phyloP scores from a whole-genome alignment of 805 yeast species.

The Cyberlindnera euphorbiiphila region DNA sequence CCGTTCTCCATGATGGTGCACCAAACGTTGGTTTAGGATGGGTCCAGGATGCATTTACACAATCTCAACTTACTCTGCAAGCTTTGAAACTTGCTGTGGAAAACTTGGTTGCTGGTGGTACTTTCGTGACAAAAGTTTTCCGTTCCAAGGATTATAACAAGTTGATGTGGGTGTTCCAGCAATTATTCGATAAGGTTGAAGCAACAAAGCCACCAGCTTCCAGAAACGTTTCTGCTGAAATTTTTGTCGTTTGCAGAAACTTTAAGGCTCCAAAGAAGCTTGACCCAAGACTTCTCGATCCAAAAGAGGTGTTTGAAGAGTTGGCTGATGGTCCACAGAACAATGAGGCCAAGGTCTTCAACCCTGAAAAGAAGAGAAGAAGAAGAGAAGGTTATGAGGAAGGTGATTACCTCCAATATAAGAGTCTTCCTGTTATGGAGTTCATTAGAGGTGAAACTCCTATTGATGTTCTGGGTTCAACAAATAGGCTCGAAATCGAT shows the following conservation, averaged over 20 bases:
- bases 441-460: conserved; percentile 82
- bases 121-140: conserved; percentile 94
- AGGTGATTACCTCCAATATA: conserved; percentile 73
- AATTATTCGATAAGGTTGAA: conserved; percentile 91
- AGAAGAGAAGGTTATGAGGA: conserved; percentile 97
- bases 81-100: conserved; percentile 93
- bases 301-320: conserved; percentile 93
- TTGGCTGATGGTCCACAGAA: conserved; percentile 68
- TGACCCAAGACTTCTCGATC: conserved; percentile 89
- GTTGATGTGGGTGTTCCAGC: conserved; percentile 96
- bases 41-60: conserved; percentile 99
- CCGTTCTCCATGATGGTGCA: conserved; percentile 98
- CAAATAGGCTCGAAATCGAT: conserved; percentile 61
- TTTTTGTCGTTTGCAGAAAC: conserved; percentile 93
- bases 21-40: conserved; percentile 99
- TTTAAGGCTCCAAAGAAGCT: conserved; percentile 94
- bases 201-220: conserved; percentile 99
- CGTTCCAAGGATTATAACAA: conserved; percentile 98
- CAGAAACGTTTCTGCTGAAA: conserved; percentile 98
- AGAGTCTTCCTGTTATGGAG: conserved; percentile 70
- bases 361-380: conserved; percentile 88
- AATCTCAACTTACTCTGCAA: conserved; percentile 91
- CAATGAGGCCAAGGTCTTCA: conserved; percentile 87
- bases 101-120: conserved; percentile 86
- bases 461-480: conserved; percentile 72